A percentile compares a stretch with the other conserved stretches of the same genome.
Evolutionary conservation across 2,329 filamentous ascomycete genomes (phyloP).

Genomic region (Cadophora sp.): DNA sequence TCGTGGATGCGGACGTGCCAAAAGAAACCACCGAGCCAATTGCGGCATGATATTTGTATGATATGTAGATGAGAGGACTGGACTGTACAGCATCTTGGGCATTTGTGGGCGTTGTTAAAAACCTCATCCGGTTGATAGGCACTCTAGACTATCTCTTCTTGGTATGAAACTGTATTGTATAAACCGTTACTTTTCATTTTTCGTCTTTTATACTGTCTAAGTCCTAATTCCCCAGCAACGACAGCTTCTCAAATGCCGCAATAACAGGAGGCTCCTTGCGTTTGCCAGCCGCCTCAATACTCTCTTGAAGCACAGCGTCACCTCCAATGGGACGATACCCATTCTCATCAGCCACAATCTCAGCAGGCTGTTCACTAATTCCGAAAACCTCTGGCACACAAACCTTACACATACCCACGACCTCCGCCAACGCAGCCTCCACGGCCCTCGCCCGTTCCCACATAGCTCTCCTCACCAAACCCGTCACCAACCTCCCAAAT

Average conservation of each 20-base stretch:
- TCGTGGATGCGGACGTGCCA: conserved; percentile 33
- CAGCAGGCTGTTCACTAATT: conserved; percentile 27
- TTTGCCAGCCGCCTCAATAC: conserved; percentile 41
- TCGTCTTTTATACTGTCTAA: neutral
- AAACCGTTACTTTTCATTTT: conserved; percentile 7
- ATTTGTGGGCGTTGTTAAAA: conserved; percentile 38
- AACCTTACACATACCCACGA: conserved; percentile 71
- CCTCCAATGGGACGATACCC: conserved; percentile 44
- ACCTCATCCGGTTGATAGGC: conserved; percentile 19
- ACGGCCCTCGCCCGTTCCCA: conserved; percentile 83
- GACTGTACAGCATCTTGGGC: conserved; percentile 35
- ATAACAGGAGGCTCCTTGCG: conserved; percentile 44
- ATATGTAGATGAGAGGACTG: conserved; percentile 38
- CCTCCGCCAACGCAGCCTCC: conserved; percentile 75
- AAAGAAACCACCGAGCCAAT: conserved; percentile 23
- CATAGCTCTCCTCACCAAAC: conserved; percentile 82
- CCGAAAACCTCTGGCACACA: conserved; percentile 77
- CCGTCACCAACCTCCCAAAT: conserved; percentile 75
- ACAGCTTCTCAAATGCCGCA: conserved; percentile 52
- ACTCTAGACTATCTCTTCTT: conserved; percentile 33
- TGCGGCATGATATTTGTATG: conserved; percentile 39
- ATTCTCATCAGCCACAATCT: conserved; percentile 34
- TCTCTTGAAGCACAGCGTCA: conserved; percentile 46
- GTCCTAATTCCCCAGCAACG: conserved; percentile 46
- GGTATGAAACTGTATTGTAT: conserved; percentile 25